Evolutionary conservation across 176 grass and related monocot species (phyloP).

Genomic region (Musa troglodytarum): DNA sequence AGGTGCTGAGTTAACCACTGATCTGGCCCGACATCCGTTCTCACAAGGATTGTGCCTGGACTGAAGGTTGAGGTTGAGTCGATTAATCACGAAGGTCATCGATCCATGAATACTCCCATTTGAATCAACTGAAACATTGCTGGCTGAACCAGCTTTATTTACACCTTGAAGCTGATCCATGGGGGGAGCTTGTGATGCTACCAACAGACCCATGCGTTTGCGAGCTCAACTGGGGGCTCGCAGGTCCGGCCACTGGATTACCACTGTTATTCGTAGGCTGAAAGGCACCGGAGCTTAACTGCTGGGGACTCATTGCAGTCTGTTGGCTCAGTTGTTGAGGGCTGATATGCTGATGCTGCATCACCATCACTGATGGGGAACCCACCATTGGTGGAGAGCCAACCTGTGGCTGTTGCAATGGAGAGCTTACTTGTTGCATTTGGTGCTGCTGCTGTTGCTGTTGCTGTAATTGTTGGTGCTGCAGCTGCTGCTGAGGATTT

Average conservation of each 20-base stretch:
- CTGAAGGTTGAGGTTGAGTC: no score
- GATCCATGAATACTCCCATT: background rate
- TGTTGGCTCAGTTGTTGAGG: conserved; percentile 69
- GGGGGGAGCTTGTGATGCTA: conserved; percentile 80
- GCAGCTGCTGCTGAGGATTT: conserved; percentile 38
- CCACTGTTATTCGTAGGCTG: conserved; percentile 47
- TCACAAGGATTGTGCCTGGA: background rate
- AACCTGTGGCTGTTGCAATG: background rate
- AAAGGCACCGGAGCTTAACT: conserved; percentile 67
- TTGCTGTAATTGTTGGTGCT: conserved; percentile 2
- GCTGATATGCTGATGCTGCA: conserved; percentile 70
- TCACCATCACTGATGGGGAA: conserved; percentile 41
- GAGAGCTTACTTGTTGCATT: background rate
- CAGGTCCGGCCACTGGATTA: conserved; percentile 49
- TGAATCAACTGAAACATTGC: conserved; percentile 28
- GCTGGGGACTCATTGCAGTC: conserved; percentile 63
- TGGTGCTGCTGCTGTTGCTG: background rate
- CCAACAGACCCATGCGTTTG: conserved; percentile 80
- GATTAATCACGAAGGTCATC: background rate
- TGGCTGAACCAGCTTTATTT: conserved; percentile 44
- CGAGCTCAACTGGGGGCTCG: conserved; percentile 87
- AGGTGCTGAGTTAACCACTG: no score
- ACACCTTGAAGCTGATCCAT: conserved; percentile 94
- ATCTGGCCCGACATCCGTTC: no score
- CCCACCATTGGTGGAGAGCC: conserved; percentile 14